phyloP scores from a whole-genome alignment of 2,329 filamentous ascomycete genomes.

The Cladosporium austrohemisphaericum region DNA sequence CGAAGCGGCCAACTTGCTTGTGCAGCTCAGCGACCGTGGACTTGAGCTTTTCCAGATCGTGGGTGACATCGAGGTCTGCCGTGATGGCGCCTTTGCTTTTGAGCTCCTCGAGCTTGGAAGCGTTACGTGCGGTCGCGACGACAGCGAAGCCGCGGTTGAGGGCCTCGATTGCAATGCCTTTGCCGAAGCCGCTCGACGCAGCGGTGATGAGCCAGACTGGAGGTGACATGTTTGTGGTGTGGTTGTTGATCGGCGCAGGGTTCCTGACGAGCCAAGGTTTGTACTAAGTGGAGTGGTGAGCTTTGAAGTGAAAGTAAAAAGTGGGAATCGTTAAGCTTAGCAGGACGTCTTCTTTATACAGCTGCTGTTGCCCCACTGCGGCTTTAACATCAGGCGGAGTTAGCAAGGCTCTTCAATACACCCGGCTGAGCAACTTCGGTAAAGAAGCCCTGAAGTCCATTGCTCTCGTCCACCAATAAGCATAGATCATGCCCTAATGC shows the following conservation, averaged over 20 bases:
- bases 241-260: neutral
- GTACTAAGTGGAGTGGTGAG: no score
- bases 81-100: constrained; percentile 20
- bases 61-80: constrained; percentile 37
- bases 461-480: no score
- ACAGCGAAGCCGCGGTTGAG: constrained; percentile 42
- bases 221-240: constrained; percentile 7
- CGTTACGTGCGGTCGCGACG: constrained; percentile 44
- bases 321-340: no score
- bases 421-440: no score
- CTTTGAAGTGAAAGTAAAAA: no score
- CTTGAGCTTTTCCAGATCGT: constrained; percentile 35
- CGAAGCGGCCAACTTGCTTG: constrained; percentile 36
- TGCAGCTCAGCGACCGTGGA: constrained; percentile 34
- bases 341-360: no score
- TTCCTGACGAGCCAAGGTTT: no score
- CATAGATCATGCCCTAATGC: no score
- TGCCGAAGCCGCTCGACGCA: constrained; percentile 45
- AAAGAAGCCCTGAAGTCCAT: no score
- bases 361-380: no score
- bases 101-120: constrained; percentile 18
- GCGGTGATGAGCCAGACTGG: constrained; percentile 37
- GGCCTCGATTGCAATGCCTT: constrained; percentile 43
- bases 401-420: no score
- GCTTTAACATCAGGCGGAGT: no score